Evolutionary conservation across 345 rosid species (phyloP).

Genomic region (Psidium friedrichsthalianum): DNA sequence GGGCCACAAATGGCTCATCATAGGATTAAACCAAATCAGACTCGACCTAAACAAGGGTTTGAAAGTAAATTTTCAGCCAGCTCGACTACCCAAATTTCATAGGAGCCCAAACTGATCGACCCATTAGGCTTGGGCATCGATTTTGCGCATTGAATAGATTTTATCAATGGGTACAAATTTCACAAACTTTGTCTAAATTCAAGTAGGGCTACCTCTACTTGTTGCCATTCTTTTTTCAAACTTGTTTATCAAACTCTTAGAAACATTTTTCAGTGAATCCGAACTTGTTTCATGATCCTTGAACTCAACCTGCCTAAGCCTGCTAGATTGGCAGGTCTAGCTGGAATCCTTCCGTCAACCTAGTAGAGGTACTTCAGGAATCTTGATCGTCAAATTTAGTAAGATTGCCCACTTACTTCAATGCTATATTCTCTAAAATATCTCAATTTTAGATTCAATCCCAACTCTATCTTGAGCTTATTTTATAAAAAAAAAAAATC

Average conservation of each 20-base stretch:
- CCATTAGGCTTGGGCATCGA: background rate
- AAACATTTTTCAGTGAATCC: background rate
- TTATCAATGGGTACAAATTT: background rate
- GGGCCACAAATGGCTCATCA: background rate
- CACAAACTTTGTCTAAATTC: background rate
- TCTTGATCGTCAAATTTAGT: background rate
- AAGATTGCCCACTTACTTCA: background rate
- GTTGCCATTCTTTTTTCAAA: too few relatives aligned
- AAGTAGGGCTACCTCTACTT: background rate
- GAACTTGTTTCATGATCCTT: too few relatives aligned
- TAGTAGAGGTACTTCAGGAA: background rate
- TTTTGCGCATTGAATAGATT: background rate
- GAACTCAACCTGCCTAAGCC: background rate
- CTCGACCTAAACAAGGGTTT: background rate
- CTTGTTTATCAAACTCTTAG: too few relatives aligned
- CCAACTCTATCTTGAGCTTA: background rate
- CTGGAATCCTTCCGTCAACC: background rate
- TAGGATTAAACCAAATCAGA: background rate
- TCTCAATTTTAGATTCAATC: too few relatives aligned
- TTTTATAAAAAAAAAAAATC: background rate
- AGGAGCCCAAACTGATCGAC: background rate
- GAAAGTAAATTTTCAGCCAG: background rate
- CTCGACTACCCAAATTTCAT: background rate
- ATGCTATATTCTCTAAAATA: background rate
- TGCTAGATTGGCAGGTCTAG: background rate